A percentile compares a stretch with the other conserved stretches of the same genome.
Conservation (phyloP, 2,329 filamentous ascomycete species). For the Teratosphaeria zuluensis region DNA sequence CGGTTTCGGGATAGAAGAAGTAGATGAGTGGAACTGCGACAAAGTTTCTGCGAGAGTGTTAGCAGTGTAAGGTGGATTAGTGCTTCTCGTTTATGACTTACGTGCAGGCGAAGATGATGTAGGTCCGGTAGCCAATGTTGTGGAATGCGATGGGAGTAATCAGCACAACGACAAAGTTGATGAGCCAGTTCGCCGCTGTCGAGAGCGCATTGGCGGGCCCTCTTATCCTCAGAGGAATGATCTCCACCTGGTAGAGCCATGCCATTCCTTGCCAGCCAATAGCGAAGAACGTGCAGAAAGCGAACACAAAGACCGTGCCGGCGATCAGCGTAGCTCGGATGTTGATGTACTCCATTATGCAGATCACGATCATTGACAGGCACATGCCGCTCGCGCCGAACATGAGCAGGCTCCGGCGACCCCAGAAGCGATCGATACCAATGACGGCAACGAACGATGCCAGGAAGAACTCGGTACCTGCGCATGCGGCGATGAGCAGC, state of each 20-base stretch:
- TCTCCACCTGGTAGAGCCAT: constrained; percentile 15
- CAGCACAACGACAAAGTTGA: constrained; percentile 57
- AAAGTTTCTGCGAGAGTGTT: constrained; percentile 3
- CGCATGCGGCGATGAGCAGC: constrained; percentile 39
- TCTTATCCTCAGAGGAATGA: constrained; percentile 17
- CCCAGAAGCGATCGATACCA: constrained; percentile 38
- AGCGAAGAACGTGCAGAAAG: constrained; percentile 14
- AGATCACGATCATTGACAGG: constrained; percentile 17
- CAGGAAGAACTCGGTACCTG: constrained; percentile 45
- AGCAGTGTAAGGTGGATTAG: neutral
- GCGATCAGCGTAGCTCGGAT: constrained; percentile 11
- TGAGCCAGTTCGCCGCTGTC: constrained; percentile 48
- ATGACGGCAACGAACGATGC: constrained; percentile 40
- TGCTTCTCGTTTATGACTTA: constrained; percentile 8
- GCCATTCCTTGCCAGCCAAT: constrained; percentile 16
- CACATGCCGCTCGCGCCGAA: constrained; percentile 44
- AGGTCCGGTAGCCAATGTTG: constrained; percentile 46
- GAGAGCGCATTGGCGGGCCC: constrained; percentile 28
- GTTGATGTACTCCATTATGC: constrained; percentile 5
- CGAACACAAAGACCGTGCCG: constrained; percentile 13
- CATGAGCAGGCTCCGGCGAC: constrained; percentile 59
- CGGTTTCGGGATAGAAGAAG: constrained; percentile 54
- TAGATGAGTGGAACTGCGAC: constrained; percentile 25
- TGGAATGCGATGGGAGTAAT: constrained; percentile 53
- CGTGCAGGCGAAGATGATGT: constrained; percentile 33